Conservation (phyloP, 805 yeast species). For the Ogataea ganodermae region DNA sequence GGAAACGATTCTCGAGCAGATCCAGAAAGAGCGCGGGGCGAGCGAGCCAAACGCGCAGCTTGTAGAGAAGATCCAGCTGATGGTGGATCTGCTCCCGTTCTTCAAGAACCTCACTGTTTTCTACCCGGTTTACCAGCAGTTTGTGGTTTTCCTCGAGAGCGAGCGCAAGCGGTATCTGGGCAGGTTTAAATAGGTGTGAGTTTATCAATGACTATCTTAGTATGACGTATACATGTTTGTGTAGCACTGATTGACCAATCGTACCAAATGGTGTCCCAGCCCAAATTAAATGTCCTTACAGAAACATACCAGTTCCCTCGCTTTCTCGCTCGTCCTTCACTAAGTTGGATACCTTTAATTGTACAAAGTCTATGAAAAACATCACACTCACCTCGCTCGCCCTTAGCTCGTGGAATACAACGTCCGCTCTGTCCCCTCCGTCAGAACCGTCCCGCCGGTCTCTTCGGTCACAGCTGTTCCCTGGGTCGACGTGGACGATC, state of each 20-base stretch:
- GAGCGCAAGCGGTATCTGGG: constrained; percentile 36
- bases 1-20: constrained; percentile 46
- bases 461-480: neutral
- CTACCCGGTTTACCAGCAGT: constrained; percentile 49
- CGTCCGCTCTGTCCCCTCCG: constrained; percentile 18
- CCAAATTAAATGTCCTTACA: no score
- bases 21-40: constrained; percentile 34
- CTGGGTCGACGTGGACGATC: constrained; percentile 23
- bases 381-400: no score
- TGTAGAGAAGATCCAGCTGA: constrained; percentile 45
- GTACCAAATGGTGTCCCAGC: no score
- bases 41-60: constrained; percentile 38
- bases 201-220: no score
- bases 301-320: no score
- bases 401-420: constrained; percentile 9
- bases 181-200: constrained; percentile 14
- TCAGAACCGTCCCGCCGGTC: neutral
- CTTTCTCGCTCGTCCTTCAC: no score
- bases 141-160: constrained; percentile 43
- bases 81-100: constrained; percentile 51
- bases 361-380: no score
- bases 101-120: constrained; percentile 56
- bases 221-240: no score
- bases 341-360: no score
- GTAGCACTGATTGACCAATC: no score